phyloP scores from a whole-genome alignment of 164 flowering plant species.

The Stephania cephalantha region DNA sequence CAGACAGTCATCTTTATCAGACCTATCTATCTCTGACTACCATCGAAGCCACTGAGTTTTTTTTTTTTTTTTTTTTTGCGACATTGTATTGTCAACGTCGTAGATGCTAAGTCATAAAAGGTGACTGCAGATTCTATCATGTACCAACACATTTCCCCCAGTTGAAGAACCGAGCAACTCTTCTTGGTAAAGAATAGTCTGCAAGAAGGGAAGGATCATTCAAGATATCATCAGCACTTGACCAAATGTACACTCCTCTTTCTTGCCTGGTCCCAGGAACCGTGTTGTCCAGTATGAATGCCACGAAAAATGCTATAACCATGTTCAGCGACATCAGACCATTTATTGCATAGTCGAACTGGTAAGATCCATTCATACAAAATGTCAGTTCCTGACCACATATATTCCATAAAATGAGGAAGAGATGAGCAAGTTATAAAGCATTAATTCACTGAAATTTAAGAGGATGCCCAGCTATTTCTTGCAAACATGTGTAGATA shows the following conservation, averaged over 20 bases:
- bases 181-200: constrained; percentile 59
- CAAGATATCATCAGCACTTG: constrained; percentile 44
- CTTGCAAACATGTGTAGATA: background rate
- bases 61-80: background rate
- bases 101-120: background rate
- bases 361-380: constrained; percentile 14
- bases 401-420: background rate
- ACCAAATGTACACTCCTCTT: constrained; percentile 90
- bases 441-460: background rate
- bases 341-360: constrained; percentile 77
- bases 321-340: constrained; percentile 73
- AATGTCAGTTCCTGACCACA: constrained; percentile 9
- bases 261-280: constrained; percentile 80
- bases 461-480: background rate
- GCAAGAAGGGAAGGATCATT: constrained; percentile 42
- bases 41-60: background rate
- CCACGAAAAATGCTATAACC: constrained; percentile 76
- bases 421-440: background rate
- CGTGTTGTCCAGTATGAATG: constrained; percentile 76
- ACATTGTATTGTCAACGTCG: background rate
- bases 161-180: constrained; percentile 32
- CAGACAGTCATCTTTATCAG: background rate
- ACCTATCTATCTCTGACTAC: too few relatives aligned
- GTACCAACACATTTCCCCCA: constrained; percentile 49
- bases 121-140: constrained; percentile 16